phyloP scores from a whole-genome alignment of 2,329 filamentous ascomycete species.

The Colletotrichum melonis region DNA sequence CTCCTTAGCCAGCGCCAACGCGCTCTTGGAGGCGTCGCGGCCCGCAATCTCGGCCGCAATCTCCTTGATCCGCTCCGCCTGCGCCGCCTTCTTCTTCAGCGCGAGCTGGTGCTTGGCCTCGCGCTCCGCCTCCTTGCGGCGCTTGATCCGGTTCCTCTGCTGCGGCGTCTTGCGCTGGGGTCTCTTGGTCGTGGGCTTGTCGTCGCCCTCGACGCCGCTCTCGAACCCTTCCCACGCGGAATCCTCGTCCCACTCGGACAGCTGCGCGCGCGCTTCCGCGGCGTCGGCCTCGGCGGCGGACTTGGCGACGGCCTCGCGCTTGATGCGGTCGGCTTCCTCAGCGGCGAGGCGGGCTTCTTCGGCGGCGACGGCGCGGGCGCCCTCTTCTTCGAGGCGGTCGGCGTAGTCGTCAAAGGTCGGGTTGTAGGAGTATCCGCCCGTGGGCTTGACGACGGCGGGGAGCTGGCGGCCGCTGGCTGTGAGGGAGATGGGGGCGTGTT shows the following conservation, averaged over 20 bases:
- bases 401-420: constrained; percentile 90
- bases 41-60: constrained; percentile 73
- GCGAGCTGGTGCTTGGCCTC: constrained; percentile 79
- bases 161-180: constrained; percentile 86
- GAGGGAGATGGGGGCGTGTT: constrained; percentile 82
- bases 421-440: constrained; percentile 92
- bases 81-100: constrained; percentile 78
- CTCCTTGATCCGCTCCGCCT: constrained; percentile 77
- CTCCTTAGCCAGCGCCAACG: constrained; percentile 52
- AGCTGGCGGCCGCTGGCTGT: constrained; percentile 84
- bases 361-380: constrained; percentile 80
- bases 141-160: constrained; percentile 88
- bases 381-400: constrained; percentile 77
- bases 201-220: constrained; percentile 77
- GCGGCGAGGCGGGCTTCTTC: constrained; percentile 80
- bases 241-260: constrained; percentile 84
- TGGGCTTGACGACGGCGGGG: constrained; percentile 82
- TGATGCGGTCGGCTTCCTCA: constrained; percentile 74
- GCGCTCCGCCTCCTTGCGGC: constrained; percentile 88
- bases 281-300: constrained; percentile 82
- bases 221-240: constrained; percentile 92
- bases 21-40: constrained; percentile 58
- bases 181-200: constrained; percentile 66
- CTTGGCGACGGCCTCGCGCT: constrained; percentile 73
- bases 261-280: constrained; percentile 72